Conservation (phyloP, 192 early-diverging fungal genomes). For the Linnemannia zychae region DNA sequence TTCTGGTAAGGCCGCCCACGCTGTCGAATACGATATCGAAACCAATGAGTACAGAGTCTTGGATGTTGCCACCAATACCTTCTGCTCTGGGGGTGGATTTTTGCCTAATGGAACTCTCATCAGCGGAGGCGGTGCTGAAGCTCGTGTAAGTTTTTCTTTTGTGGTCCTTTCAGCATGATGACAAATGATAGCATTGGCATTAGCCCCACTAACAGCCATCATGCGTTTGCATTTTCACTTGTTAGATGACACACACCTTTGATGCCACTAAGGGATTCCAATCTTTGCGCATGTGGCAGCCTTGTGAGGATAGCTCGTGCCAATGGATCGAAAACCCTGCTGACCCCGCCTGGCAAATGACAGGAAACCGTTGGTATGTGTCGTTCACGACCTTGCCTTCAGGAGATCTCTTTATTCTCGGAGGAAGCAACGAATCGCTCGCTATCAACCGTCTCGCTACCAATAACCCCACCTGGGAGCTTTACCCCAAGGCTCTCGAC, state of each 20-base stretch:
- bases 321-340: conserved; percentile 60
- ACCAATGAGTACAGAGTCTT: conserved; percentile 60
- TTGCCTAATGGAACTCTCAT: conserved; percentile 67
- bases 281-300: conserved; percentile 60
- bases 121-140: conserved; percentile 65
- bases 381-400: conserved; percentile 47
- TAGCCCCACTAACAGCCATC: neutral
- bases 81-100: conserved; percentile 71
- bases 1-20: conserved; percentile 57
- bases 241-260: conserved; percentile 53
- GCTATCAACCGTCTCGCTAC: conserved; percentile 57
- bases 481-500: conserved; percentile 47
- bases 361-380: conserved; percentile 54
- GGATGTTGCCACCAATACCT: conserved; percentile 67
- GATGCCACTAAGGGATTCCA: conserved; percentile 56
- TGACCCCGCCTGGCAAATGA: conserved; percentile 52
- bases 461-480: conserved; percentile 65
- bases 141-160: conserved; percentile 2
- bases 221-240: neutral
- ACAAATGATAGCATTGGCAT: neutral
- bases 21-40: conserved; percentile 62
- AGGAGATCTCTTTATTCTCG: conserved; percentile 67
- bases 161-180: neutral
- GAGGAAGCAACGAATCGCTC: conserved; percentile 63
- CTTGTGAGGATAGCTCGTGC: conserved; percentile 62